Base-by-base conservation (phyloP, 2,329 filamentous ascomycete genomes). In the Gnomoniopsis smithogilvyi region DNA sequence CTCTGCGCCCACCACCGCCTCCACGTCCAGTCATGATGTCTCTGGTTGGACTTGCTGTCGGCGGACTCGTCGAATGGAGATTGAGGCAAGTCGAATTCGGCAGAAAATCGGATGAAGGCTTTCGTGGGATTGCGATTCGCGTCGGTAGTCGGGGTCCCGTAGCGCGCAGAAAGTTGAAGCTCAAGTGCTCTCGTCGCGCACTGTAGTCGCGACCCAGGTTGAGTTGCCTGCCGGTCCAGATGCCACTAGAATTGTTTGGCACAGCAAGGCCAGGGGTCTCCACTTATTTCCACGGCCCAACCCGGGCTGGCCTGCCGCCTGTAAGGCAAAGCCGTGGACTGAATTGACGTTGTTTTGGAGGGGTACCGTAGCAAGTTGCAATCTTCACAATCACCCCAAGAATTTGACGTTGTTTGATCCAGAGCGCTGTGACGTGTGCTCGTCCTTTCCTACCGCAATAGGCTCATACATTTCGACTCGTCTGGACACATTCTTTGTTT, bases 1-100 rank as follows among this genome's bases (percentile, higher is more conserved):
- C 82, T 68, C 83, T 81, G 74, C 83, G 82, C 68, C 80, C 80
- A 70, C 82, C 80, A 69, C 80, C 82, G 70, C 81, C 82, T 67
- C 80, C 81, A 68, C 83, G 81, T 69, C 83, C 83, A 66, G 81
- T 82, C 83, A 86, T 86, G 60, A 66, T 75, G 66, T 58, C 54
- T 2, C 15, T 47, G n/a, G 19, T 24, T 47, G 21, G 15, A 14
- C 19, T 14, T 15, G 12, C 15, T 11, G 45, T 47, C 21, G 45
- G 21, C 21, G 48, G 21, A 55, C 12, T 59, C 47, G 21, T 55
- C 10, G 30, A 11, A 11, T 3, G 12, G n/a, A 4, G 11, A 46
- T 19, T 19, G 19, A 46, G 19, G 36, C 17, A 19, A 6, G 15
- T 24, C 15, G 19, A 30, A 14, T 8, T 26, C 43, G 36, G 17